phyloP scores from a whole-genome alignment of 371 early-diverging fungal genomes.

The Encephalitozoon hellem region DNA sequence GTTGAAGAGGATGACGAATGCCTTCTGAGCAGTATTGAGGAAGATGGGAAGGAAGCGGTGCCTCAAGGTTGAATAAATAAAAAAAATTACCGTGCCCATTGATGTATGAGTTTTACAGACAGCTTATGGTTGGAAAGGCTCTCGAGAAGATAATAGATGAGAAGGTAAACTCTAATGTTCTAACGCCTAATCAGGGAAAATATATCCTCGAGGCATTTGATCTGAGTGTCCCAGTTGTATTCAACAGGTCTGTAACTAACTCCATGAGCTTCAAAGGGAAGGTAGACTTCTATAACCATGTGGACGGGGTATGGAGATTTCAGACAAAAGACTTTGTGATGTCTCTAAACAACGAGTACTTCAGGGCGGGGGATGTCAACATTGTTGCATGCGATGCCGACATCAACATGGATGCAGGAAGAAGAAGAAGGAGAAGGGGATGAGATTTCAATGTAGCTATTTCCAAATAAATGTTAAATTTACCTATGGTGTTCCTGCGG shows the following conservation, averaged over 20 bases:
- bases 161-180: constrained; percentile 52
- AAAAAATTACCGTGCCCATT: constrained; percentile 14
- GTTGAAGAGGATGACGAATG: constrained; percentile 22
- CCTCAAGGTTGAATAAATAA: neutral
- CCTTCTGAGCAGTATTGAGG: constrained; percentile 13
- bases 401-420: constrained; percentile 47
- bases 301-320: constrained; percentile 62
- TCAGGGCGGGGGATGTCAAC: constrained; percentile 49
- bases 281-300: constrained; percentile 57
- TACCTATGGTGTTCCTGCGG: neutral
- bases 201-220: constrained; percentile 57
- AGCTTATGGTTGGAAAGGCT: constrained; percentile 58
- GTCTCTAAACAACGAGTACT: constrained; percentile 58
- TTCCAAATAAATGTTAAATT: constrained; percentile 11
- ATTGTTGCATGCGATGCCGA: constrained; percentile 62
- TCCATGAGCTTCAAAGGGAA: constrained; percentile 60
- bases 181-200: constrained; percentile 58
- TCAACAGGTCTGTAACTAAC: constrained; percentile 54
- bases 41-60: neutral
- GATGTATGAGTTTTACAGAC: constrained; percentile 61
- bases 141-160: constrained; percentile 59
- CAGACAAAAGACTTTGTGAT: constrained; percentile 59
- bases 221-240: constrained; percentile 53
- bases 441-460: neutral
- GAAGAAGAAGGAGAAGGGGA: constrained; percentile 39